Base-by-base conservation (phyloP, 2,329 filamentous ascomycete species). In the Aotearoamyces nothofagi region DNA sequence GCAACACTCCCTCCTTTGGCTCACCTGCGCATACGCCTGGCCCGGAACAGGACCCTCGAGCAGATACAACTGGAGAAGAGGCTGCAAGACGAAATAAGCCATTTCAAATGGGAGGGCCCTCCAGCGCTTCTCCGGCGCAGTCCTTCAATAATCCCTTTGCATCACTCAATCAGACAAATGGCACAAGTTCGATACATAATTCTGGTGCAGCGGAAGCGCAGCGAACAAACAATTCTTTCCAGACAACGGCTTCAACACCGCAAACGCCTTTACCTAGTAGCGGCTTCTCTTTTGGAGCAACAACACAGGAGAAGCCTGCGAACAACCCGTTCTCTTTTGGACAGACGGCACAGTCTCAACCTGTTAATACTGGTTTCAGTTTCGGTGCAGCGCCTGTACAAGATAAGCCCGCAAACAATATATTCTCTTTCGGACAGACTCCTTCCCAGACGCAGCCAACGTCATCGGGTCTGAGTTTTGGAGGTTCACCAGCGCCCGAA, bases 21-120 rank as follows among this genome's bases (percentile, higher is more conserved):
- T 23, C 15, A 11, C 17, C 24, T 11, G 14, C 28, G 16, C 20
- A 27, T 13, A 27, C 27, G 8, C 25, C 6, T 8, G 9, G 9
- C 15, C 15, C 25, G 15, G 8, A 15, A 9, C 6, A 27, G 25
- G 23, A 13, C 9, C 22, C 12, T 9, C 22, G 19, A 9, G 15
- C 26, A 15, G 15, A 31, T 15, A 15, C 10, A 6, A 23, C 33
- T 5, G 32, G 20, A 12, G 28, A 26, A 20, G 40, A 40, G 31
- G 36, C 15, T 22, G 24, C 19, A 14, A 28, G 30, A 10, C 33
- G 33, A 11, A 32, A 26, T 24, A 32, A 32, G 13, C 20, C 30
- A 14, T 35, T 35, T 22, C 24, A 17, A 20, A 23, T 8, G n/a
- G n/a, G n/a, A n/a, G 26, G 26, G 3, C 12, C 26, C 9, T 17